Evolutionary conservation across 2,329 filamentous ascomycete species (phyloP), one percentile per base, ranked within the genome.

Genomic region (Aspergillus hortae): DNA sequence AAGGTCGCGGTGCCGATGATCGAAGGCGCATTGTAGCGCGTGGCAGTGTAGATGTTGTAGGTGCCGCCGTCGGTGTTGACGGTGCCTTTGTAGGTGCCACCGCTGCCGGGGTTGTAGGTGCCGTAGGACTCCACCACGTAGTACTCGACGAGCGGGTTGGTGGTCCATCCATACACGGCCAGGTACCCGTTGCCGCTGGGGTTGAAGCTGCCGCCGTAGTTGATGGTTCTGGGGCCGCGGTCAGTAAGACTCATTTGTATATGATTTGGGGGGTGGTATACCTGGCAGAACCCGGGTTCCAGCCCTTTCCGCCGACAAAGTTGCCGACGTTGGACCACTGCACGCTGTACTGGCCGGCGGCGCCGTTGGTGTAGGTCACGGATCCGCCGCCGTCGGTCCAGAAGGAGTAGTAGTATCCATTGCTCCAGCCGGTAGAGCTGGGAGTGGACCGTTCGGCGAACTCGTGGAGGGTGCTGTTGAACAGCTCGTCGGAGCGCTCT

Each of bases 291-390:
- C 80, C 81, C 15, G 80, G 75, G 51, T 76, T 76, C 80, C 81
- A 84, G 36, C 82, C 81, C 67, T 83, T 84, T 30, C 81, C 82
- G 52, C 72, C 79, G 30, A 82, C 80, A 43, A 82, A 78, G 71
- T 83, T 80, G 32, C 79, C 79, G 21, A 64, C 67, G 44, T 71
- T 70, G 41, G 55, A 62, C 80, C 79, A 82, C 33, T 58, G 60
- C 0, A 77, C 69, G 32, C 60, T 72, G 68, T 80, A 81, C 25
- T 67, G 61, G 1, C 77, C 78, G 3, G 58, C 69, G 4, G 61
- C 59, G 2, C 70, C 69, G 61, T 80, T 80, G 49, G 61, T 75
- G 64, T 79, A 80, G 27, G 67, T 73, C 9, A 74, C 75, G 14
- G 59, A 61, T 17, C 69, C 74, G 42, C 67, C 73, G 1, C 72